Percentiles rank a stretch among this genome's conserved stretches.
phyloP scores from a whole-genome alignment of 2,329 filamentous ascomycete species.

The Parascedosporium putredinis region DNA sequence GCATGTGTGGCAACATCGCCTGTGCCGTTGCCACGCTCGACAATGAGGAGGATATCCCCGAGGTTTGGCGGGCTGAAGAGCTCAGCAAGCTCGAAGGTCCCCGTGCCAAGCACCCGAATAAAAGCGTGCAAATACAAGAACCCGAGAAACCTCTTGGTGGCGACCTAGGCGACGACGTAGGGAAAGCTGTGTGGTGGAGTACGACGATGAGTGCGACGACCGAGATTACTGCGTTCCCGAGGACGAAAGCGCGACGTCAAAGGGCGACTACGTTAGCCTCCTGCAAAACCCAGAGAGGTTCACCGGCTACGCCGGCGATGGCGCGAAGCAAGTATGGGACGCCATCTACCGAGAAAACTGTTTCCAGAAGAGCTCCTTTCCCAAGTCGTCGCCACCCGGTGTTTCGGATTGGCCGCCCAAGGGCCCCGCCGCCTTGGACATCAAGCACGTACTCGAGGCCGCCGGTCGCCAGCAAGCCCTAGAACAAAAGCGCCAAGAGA shows the following conservation, averaged over 20 bases:
- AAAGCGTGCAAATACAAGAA: slow-evolving; percentile 59
- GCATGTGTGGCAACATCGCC: slow-evolving; percentile 93
- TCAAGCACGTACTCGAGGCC: slow-evolving; percentile 49
- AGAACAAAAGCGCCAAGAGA: slow-evolving; percentile 33
- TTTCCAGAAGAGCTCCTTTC: slow-evolving; percentile 62
- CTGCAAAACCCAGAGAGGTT: slow-evolving; percentile 42
- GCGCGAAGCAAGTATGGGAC: slow-evolving; percentile 87
- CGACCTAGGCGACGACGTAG: slow-evolving; percentile 72
- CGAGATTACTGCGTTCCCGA: slow-evolving; percentile 95
- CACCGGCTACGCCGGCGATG: slow-evolving; percentile 81
- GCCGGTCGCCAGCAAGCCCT: slow-evolving; percentile 51
- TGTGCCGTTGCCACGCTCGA: slow-evolving; percentile 93
- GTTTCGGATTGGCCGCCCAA: slow-evolving; percentile 24
- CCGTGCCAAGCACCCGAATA: slow-evolving; percentile 77
- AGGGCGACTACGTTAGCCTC: slow-evolving; percentile 60
- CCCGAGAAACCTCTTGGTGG: slow-evolving; percentile 69
- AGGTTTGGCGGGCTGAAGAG: slow-evolving; percentile 84
- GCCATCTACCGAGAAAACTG: slow-evolving; percentile 97
- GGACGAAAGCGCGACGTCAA: slow-evolving; percentile 74
- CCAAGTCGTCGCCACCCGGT: slow-evolving; percentile 46
- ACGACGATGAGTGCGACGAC: slow-evolving; percentile 94
- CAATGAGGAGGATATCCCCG: slow-evolving; percentile 86
- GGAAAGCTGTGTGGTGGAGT: slow-evolving; percentile 97
- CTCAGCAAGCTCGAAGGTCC: slow-evolving; percentile 88
- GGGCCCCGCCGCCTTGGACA: slow-evolving; percentile 47